phyloP scores from a whole-genome alignment of 2,329 filamentous ascomycete species.

The Apiospora rasikravindrae region DNA sequence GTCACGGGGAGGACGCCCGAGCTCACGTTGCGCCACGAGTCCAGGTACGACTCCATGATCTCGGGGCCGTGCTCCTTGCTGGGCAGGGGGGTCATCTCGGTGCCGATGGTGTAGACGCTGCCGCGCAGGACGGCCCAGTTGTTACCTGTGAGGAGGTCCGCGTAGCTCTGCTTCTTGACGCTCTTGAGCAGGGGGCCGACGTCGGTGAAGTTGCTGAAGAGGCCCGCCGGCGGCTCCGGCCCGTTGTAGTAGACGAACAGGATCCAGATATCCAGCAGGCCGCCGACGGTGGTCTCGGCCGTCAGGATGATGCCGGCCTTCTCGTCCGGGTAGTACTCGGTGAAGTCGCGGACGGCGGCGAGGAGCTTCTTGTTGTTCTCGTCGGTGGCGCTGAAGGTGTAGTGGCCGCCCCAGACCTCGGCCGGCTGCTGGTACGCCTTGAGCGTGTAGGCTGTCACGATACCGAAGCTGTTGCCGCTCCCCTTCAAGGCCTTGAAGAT shows the following conservation, averaged over 20 bases:
- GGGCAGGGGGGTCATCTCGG: slow-evolving; percentile 44
- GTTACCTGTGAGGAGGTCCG: slow-evolving; percentile 51
- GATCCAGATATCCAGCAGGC: slow-evolving; percentile 58
- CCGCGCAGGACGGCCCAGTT: slow-evolving; percentile 45
- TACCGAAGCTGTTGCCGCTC: slow-evolving; percentile 62
- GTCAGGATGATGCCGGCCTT: slow-evolving; percentile 67
- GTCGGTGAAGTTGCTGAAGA: slow-evolving; percentile 62
- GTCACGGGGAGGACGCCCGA: slow-evolving; percentile 31
- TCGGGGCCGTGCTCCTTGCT: slow-evolving; percentile 32
- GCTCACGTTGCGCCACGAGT: slow-evolving; percentile 41
- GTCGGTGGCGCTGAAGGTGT: slow-evolving; percentile 42
- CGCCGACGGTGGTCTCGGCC: slow-evolving; percentile 49
- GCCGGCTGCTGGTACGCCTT: slow-evolving; percentile 45
- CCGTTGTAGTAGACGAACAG: slow-evolving; percentile 70
- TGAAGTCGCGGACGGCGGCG: slow-evolving; percentile 58
- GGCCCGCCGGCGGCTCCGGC: slow-evolving; percentile 52
- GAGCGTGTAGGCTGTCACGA: slow-evolving; percentile 53
- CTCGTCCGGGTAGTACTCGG: slow-evolving; percentile 61
- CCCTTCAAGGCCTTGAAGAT: slow-evolving; percentile 60
- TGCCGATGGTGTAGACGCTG: slow-evolving; percentile 44
- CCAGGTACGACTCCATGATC: slow-evolving; percentile 39
- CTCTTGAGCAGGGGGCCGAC: slow-evolving; percentile 50
- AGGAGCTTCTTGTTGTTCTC: slow-evolving; percentile 45
- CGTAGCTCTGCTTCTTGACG: slow-evolving; percentile 52
- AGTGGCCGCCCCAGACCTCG: slow-evolving; percentile 50